Percentiles rank a stretch among this genome's conserved stretches.
Conservation (phyloP, 441 rosid genomes). For the Aquilaria agallochum region DNA sequence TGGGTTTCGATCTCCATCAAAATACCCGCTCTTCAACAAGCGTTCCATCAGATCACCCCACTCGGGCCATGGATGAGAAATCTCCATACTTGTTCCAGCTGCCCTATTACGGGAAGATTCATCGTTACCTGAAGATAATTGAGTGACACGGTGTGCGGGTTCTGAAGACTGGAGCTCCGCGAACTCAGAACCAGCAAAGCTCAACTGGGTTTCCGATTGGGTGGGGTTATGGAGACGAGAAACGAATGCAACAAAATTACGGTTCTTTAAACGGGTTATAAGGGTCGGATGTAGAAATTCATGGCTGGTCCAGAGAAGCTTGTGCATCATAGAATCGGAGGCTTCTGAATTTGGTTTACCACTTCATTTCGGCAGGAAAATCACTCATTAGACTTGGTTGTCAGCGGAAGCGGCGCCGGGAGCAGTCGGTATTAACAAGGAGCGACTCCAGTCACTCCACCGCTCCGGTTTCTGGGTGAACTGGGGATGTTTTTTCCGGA, state of each 20-base stretch:
- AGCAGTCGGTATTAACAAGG: too few species aligned
- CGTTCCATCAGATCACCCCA: conserved; percentile 68
- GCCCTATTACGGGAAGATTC: neutral
- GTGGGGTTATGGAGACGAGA: conserved; percentile 27
- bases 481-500: too few species aligned
- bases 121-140: conserved; percentile 4
- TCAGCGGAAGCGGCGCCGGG: too few species aligned
- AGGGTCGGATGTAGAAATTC: conserved; percentile 16
- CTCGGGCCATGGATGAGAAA: conserved; percentile 78
- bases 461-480: too few species aligned
- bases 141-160: conserved; percentile 13
- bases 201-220: conserved; percentile 20
- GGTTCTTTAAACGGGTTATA: conserved; percentile 1
- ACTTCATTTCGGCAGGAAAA: conserved; percentile 4
- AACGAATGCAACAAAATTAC: conserved; percentile 11
- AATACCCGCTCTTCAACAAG: conserved; percentile 54
- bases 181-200: conserved; percentile 19
- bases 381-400: too few species aligned
- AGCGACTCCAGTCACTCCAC: too few species aligned
- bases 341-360: neutral
- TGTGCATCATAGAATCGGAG: conserved; percentile 23
- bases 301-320: conserved; percentile 22
- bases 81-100: conserved; percentile 21
- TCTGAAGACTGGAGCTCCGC: conserved; percentile 26
- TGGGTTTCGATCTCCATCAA: conserved; percentile 38